A percentile compares a stretch with the other conserved stretches of the same genome.
Conservation (phyloP, 192 early-diverging fungal genomes). For the Diversispora eburnea region DNA sequence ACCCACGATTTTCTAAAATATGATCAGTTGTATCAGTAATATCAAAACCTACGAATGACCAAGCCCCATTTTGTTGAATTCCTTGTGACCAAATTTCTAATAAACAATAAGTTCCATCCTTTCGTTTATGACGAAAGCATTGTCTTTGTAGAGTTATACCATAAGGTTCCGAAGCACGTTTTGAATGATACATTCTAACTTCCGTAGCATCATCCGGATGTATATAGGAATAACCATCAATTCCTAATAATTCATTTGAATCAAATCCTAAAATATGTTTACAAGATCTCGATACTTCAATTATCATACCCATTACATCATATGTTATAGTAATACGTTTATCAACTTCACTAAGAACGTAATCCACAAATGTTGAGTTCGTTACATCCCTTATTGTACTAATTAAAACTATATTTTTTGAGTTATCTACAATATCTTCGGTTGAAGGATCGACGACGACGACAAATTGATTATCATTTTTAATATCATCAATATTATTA, state of each 20-base stretch:
- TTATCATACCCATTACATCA: not conserved
- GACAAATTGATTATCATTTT: not conserved
- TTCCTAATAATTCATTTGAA: not conserved
- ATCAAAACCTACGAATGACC: not conserved
- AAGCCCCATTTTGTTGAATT: not conserved
- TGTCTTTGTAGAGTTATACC: not conserved
- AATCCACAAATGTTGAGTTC: not conserved
- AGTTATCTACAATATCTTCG: not conserved
- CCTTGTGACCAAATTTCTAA: slow-evolving; percentile 6
- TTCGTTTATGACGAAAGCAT: not conserved
- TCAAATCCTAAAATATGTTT: not conserved
- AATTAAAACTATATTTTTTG: not conserved
- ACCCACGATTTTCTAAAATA: not conserved
- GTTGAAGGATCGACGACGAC: not conserved
- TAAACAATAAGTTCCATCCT: slow-evolving; percentile 4
- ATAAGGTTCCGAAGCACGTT: not conserved
- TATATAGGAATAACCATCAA: slow-evolving; percentile 1
- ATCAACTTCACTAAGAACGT: not conserved
- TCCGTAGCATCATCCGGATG: slow-evolving; percentile 1
- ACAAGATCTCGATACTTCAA: not conserved
- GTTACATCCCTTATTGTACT: slow-evolving; percentile 1
- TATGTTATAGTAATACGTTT: not conserved
- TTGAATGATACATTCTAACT: not conserved
- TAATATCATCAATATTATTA: not conserved
- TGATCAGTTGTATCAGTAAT: not conserved